A percentile compares a stretch with the other conserved stretches of the same genome.
Conservation (phyloP, 2,329 filamentous ascomycete genomes). For the Hymenoscyphus scutula region DNA sequence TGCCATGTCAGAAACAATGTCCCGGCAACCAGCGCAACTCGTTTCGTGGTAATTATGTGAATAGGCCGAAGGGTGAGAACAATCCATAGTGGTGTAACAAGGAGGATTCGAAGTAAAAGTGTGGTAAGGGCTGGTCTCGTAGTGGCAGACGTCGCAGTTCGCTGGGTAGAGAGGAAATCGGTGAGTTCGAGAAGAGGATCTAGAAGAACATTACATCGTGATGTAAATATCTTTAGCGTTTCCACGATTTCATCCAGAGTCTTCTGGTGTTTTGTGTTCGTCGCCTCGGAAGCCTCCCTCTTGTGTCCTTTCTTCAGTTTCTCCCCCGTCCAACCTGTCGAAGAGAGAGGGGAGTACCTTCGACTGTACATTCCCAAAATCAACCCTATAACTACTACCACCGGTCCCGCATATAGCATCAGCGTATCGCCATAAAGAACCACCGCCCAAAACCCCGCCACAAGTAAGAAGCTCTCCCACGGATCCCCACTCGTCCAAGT, state of each 20-base stretch:
- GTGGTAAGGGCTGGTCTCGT: slow-evolving; percentile 86
- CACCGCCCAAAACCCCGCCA: slow-evolving; percentile 80
- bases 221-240: slow-evolving; percentile 84
- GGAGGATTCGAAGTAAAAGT: slow-evolving; percentile 82
- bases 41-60: slow-evolving; percentile 79
- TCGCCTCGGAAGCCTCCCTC: slow-evolving; percentile 50
- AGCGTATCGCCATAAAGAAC: slow-evolving; percentile 83
- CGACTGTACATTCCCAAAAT: slow-evolving; percentile 92
- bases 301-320: slow-evolving; percentile 52
- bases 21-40: slow-evolving; percentile 80
- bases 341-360: slow-evolving; percentile 85
- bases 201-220: slow-evolving; percentile 85
- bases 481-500: slow-evolving; percentile 94
- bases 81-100: slow-evolving; percentile 88
- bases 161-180: slow-evolving; percentile 88
- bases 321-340: slow-evolving; percentile 71
- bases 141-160: slow-evolving; percentile 85
- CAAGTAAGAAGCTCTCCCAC: slow-evolving; percentile 93
- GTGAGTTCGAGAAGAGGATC: slow-evolving; percentile 87
- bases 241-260: slow-evolving; percentile 97
- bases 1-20: slow-evolving; percentile 91
- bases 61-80: slow-evolving; percentile 77
- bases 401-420: slow-evolving; percentile 77
- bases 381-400: slow-evolving; percentile 74
- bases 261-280: slow-evolving; percentile 78